Evolutionary conservation across 345 rosid species (phyloP), one percentile per base, ranked within the genome.

Genomic region (Linum usitatissimum): DNA sequence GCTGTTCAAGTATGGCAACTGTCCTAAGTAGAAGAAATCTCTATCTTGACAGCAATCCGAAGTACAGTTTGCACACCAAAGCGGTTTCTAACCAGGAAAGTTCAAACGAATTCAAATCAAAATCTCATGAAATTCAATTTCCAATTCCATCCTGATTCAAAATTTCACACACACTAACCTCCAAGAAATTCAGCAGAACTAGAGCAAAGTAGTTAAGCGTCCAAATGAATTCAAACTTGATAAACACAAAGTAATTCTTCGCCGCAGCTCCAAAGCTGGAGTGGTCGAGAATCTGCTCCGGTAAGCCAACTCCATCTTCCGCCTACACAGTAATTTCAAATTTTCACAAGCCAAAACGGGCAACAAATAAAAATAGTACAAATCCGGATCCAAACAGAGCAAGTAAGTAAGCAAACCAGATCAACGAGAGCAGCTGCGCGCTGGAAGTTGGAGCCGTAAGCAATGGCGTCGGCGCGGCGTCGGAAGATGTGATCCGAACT

Each of bases 381-480:
- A 23, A 40, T 40, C 48, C 51, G 17, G 51, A 45, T 45, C 17
- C 51, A 31, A 15, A 5, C 15, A 12, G 19, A 42, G 18, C 8
- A 28, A 59, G 15, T 13, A 49, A 59, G 5, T 0, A 48, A 9
- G 30, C 13, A 64, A 49, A 92, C 99, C 83, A 93, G 91, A 84
- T 93, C 99, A 71, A 90, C 97, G 56, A 93, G 88, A 5, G 99
- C 97, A 57, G 99, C 99, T n/a, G 97, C 99, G 66, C 81, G 84
- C 77, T 93, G 94, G 65, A 66, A 87, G 59, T 76, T 70, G 57
- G 96, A 81, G 68, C 97, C 99, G 59, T 73, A 71, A 3, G 97
- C 65, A 69, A 93, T 84, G 34, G 99, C 99, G 55, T 84, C 83
- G 57, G 88, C 79, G 45, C 84, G 86, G 67, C 88, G 90, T 53